Conservation (phyloP, 345 rosid species). For the Populus alba region DNA sequence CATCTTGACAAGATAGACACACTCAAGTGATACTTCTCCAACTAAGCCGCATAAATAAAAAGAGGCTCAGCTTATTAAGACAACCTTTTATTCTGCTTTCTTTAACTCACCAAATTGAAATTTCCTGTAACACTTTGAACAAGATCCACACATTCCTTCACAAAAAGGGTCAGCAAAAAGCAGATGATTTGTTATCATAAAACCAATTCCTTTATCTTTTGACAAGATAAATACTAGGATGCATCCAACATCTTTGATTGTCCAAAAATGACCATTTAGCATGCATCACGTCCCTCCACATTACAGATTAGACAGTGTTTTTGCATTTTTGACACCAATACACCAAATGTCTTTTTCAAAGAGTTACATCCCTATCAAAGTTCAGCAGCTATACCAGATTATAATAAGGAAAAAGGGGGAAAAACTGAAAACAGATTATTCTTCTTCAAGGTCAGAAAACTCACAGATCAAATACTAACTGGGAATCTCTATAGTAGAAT, state of each 20-base stretch:
- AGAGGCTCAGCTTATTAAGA: background rate
- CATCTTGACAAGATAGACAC: background rate
- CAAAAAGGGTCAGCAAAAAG: background rate
- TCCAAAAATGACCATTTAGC: background rate
- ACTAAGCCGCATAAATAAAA: background rate
- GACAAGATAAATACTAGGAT: background rate
- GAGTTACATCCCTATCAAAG: constrained; percentile 1
- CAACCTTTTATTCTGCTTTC: background rate
- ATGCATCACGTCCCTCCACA: background rate
- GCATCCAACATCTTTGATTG: background rate
- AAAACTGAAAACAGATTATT: constrained; percentile 16
- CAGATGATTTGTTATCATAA: background rate
- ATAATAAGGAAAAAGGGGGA: background rate
- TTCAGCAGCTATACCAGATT: constrained; percentile 9
- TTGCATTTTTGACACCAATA: background rate
- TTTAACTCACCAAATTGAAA: background rate
- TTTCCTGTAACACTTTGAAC: background rate
- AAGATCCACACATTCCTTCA: background rate
- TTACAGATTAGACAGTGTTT: background rate
- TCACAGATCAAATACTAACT: constrained; percentile 52
- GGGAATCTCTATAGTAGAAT: constrained; percentile 51
- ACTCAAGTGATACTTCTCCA: background rate
- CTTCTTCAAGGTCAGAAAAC: constrained; percentile 47
- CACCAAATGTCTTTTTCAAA: background rate
- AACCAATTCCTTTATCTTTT: background rate